Percentiles rank a stretch among this genome's conserved stretches.
Conservation (phyloP, 2,329 filamentous ascomycete genomes). For the Diaporthe sp. region DNA sequence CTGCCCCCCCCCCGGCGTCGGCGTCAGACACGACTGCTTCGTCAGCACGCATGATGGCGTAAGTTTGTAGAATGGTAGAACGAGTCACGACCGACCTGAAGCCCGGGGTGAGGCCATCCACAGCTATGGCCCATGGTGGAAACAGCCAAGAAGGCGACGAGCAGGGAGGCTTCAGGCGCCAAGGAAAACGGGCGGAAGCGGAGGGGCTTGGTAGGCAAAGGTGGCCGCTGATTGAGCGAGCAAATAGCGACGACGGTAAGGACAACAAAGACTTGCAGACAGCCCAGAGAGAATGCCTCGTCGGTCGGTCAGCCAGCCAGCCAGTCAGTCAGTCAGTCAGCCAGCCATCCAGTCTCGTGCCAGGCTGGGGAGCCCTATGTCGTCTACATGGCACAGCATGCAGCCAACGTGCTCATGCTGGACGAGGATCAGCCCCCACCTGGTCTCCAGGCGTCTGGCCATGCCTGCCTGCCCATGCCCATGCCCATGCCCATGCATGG, state of each 20-base stretch:
- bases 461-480: not conserved
- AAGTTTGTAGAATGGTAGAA: not conserved
- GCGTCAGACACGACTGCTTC: not conserved
- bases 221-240: constrained; percentile 7
- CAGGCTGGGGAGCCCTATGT: not conserved
- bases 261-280: not conserved
- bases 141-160: constrained; percentile 10
- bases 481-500: not conserved
- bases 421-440: not conserved
- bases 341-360: no score
- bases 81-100: not conserved
- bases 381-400: not conserved
- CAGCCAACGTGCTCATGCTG: not conserved
- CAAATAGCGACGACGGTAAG: not conserved
- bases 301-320: no score
- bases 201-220: not conserved
- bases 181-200: not conserved
- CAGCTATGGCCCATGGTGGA: not conserved
- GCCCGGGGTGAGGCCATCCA: not conserved
- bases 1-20: no score
- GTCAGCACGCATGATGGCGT: not conserved
- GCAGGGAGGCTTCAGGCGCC: constrained; percentile 13
- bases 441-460: not conserved
- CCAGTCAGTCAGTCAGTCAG: no score
- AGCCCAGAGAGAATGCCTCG: not conserved